phyloP scores from a whole-genome alignment of 148 eudicot species.

The Fagopyrum tataricum region DNA sequence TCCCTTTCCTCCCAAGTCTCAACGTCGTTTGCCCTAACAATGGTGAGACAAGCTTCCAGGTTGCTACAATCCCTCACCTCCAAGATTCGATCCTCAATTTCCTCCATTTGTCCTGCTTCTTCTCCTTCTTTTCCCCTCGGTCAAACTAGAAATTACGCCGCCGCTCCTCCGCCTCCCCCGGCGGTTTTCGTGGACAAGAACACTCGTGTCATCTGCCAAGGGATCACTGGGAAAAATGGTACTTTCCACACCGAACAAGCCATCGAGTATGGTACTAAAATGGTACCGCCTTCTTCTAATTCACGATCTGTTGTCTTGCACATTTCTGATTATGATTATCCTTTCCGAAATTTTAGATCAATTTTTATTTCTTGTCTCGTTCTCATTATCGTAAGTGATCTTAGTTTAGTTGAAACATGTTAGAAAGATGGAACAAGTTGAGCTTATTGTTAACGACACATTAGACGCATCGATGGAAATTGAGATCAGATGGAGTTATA shows the following conservation, averaged over 20 bases:
- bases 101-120: constrained; percentile 15
- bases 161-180: constrained; percentile 58
- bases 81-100: constrained; percentile 17
- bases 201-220: constrained; percentile 91
- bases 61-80: constrained; percentile 19
- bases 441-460: too few relatives aligned
- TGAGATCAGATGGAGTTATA: too few relatives aligned
- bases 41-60: constrained; percentile 40
- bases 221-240: constrained; percentile 91
- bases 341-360: too few relatives aligned
- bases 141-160: constrained; percentile 51
- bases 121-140: constrained; percentile 16
- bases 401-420: too few relatives aligned
- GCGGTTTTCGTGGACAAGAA: constrained; percentile 91
- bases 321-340: background rate
- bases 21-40: constrained; percentile 17
- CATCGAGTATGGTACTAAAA: constrained; percentile 91
- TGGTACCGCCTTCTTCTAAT: constrained; percentile 37
- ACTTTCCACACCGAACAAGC: constrained; percentile 97
- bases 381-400: too few relatives aligned
- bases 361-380: too few relatives aligned
- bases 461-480: too few relatives aligned
- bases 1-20: too few relatives aligned
- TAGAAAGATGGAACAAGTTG: too few relatives aligned
- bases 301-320: background rate